Base-by-base conservation (phyloP, 1,284 basidiomycete genomes). In the Rugosomyces carneus region DNA sequence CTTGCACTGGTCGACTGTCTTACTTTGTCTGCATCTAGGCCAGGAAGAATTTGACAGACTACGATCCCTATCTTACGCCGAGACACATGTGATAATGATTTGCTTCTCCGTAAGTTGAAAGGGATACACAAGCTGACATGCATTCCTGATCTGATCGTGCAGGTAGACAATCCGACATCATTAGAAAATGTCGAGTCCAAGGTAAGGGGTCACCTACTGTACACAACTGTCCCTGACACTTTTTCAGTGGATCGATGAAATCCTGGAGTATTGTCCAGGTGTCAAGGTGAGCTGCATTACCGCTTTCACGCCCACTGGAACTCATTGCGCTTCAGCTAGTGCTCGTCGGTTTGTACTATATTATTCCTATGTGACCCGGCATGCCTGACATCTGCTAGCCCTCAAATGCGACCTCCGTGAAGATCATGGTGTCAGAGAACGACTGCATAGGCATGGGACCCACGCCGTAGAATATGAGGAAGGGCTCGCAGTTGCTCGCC, bases 41-140 rank as follows among this genome's bases (percentile, higher is more conserved):
- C 93, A 96, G 66, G 94, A 98, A 70, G 94, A 97, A 58, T 97
- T 97, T 63, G 94, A 96, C 63, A 75, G 92, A 40, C 68, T 98
- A 45, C 78, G 95, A 39, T 92, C 91, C 13, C 68, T 98, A 21
- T 91, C 87, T 27, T 98, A 97, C 62, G 89, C 93, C 2, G 93
- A 97, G 63, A 96, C 93, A 0, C 89, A 97, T 67, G 87, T 96
- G 46, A 78, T 97, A 53, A 86, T 96, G 84, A 73, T 95, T 26
- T 96, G 93, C 66, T 96, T 94, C 63, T 93, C 92, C 26, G 91
- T 90, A 53, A 51, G 84, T 60, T 38, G 10, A 31, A 35, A 34
- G 13, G 13, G 31, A 13, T 15, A 3, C 9, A 34, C 3, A n/a
- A 34, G 3, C 7, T 6, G 8, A 13, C n/a, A 34, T 15, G 13